These are phyloP conservation scores for Phellinidium pouzarii DNA, from an alignment of 1,284 basidiomycete species.

Conservation along the genomic window DNA sequence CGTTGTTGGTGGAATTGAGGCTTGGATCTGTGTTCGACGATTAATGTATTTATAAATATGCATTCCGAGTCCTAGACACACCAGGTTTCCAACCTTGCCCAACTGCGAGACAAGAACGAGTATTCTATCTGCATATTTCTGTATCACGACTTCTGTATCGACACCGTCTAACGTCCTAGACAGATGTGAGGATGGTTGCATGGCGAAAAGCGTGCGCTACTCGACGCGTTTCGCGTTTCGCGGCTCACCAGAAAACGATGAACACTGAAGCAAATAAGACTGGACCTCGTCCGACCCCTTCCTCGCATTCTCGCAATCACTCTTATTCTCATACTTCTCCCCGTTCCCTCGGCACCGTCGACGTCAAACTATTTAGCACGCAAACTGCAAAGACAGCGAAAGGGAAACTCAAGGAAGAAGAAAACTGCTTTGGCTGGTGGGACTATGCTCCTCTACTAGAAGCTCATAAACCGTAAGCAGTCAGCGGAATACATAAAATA, in stretches of 20 bases:
- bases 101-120: conserved; percentile 81
- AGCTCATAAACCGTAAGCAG: conserved; percentile 42
- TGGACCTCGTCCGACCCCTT: neutral
- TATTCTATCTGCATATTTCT: conserved; percentile 71
- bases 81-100: conserved; percentile 82
- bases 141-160: conserved; percentile 69
- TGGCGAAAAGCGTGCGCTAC: neutral
- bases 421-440: conserved; percentile 64
- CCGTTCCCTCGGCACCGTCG: neutral
- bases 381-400: conserved; percentile 36
- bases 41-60: neutral
- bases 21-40: conserved; percentile 61
- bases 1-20: conserved; percentile 61
- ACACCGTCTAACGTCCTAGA: conserved; percentile 46
- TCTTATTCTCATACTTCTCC: conserved; percentile 5
- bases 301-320: conserved; percentile 3
- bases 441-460: conserved; percentile 58
- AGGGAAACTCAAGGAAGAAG: conserved; percentile 49
- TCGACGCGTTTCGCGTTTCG: neutral
- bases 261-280: neutral
- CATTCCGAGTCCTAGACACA: conserved; percentile 30
- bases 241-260: neutral
- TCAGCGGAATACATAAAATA: neutral
- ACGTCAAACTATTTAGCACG: conserved; percentile 5
- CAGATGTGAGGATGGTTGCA: conserved; percentile 28